Evolutionary conservation across 148 eudicot genomes (phyloP).

Genomic region (Vaccinium macrocarpon): DNA sequence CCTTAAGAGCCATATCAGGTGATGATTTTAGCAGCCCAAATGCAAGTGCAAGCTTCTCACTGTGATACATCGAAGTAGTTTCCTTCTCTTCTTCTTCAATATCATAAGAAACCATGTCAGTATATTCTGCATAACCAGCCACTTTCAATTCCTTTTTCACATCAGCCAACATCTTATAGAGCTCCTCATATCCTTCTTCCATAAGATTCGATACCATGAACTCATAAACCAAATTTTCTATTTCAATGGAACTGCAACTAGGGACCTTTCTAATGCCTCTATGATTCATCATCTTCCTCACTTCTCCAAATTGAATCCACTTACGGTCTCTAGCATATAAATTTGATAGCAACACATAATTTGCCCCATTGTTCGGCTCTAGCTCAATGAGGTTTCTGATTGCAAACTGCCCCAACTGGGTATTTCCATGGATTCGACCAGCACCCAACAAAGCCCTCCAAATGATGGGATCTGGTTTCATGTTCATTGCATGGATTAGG

Average conservation of each 20-base stretch:
- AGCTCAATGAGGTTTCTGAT: slow-evolving; percentile 32
- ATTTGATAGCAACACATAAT: slow-evolving; percentile 30
- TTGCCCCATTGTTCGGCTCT: slow-evolving; percentile 36
- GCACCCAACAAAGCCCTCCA: slow-evolving; percentile 47
- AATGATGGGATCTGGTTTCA: slow-evolving; percentile 24
- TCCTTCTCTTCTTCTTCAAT: slow-evolving; percentile 1
- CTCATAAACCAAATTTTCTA: slow-evolving; percentile 23
- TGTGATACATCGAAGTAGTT: not conserved
- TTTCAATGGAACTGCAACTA: slow-evolving; percentile 36
- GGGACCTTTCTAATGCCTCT: slow-evolving; percentile 32
- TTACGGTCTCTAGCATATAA: slow-evolving; percentile 25
- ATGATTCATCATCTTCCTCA: slow-evolving; percentile 18
- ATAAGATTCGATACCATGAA: slow-evolving; percentile 30
- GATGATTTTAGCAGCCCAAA: slow-evolving; percentile 11
- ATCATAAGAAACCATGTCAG: slow-evolving; percentile 18
- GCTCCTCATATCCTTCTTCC: slow-evolving; percentile 24
- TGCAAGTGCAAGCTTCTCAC: slow-evolving; percentile 7
- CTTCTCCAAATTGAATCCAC: slow-evolving; percentile 33
- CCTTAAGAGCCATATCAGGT: not conserved
- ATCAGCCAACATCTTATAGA: slow-evolving; percentile 20
- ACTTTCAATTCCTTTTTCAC: slow-evolving; percentile 20
- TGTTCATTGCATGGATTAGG: slow-evolving; percentile 28
- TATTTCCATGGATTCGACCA: slow-evolving; percentile 19
- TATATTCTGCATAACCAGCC: slow-evolving; percentile 10
- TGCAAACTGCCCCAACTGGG: slow-evolving; percentile 24